Base-by-base conservation (phyloP, 2,329 filamentous ascomycete species). In the Fusarium staphyleae region DNA sequence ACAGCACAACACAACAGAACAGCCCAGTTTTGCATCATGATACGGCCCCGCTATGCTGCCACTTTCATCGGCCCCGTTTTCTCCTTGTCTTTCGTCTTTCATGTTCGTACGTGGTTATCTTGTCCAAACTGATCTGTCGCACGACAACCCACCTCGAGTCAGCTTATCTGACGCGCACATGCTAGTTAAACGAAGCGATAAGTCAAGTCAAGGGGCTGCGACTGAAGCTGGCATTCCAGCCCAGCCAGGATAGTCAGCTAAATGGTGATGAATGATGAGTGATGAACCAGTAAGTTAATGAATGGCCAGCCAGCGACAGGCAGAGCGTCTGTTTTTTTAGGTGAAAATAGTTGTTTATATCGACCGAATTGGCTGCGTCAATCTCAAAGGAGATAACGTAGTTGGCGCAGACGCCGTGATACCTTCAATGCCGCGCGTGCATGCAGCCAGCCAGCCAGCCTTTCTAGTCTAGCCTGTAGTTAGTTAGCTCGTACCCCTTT, bases 111-210 rank as follows among this genome's bases (percentile, higher is more conserved):
- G n/a, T n/a, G n/a, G n/a, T n/a, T n/a, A n/a, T n/a, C n/a, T n/a
- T n/a, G n/a, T n/a, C n/a, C n/a, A n/a, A n/a, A n/a, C n/a, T n/a
- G 3, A 16, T 16, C 35, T 39, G 50, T 58, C 57, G 44, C 51
- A 48, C 48, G 45, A 59, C 54, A 55, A 48, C 45, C 52, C 54
- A 52, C 48, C 45, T 26, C 52, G 44, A 65, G 63, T 64, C 63
- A 66, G 57, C 64, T 65, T 66, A 65, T 66, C 63, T 55, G 48
- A 49, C 49, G 42, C 37, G 34, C n/a, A 16, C 22, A 32, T 33
- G 42, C 33, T 30, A 41, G 19, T n/a, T 15, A 48, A 32, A n/a
- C 10, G 14, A 2, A 40, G 30, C 11, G 16, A 44, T 30, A 16
- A 22, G n/a, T n/a, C n/a, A n/a, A n/a, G n/a, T n/a, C n/a, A n/a